phyloP scores from a whole-genome alignment of 257 asterid genomes.

The Jacaranda mimosifolia region DNA sequence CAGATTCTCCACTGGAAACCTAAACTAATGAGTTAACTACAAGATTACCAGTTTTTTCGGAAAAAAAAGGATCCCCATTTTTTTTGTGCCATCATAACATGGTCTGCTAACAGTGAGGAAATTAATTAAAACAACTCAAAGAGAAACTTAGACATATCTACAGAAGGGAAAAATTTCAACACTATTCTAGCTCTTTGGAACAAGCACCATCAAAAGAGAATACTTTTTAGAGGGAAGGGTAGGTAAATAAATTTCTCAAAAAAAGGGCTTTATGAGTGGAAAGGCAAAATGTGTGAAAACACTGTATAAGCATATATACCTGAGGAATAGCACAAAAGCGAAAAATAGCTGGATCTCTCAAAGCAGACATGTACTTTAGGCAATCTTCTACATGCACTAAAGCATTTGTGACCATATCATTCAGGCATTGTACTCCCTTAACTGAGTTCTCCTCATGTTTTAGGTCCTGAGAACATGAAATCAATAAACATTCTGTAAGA shows the following conservation, averaged over 20 bases:
- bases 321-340: conserved; percentile 98
- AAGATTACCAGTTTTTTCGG: too few relatives aligned
- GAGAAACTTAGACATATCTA: not conserved
- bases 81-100: conserved; percentile 5
- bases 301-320: conserved; percentile 51
- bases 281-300: conserved; percentile 23
- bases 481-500: conserved; percentile 31
- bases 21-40: not conserved
- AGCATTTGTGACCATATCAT: conserved; percentile 97
- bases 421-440: conserved; percentile 93
- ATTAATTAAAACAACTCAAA: not conserved
- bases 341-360: conserved; percentile 84
- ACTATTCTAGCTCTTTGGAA: not conserved
- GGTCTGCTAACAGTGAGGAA: not conserved
- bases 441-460: conserved; percentile 82
- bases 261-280: not conserved
- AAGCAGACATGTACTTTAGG: conserved; percentile 73
- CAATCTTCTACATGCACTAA: conserved; percentile 80
- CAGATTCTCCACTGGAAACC: not conserved
- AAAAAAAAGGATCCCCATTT: too few relatives aligned
- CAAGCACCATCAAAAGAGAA: not conserved
- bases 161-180: not conserved
- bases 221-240: not conserved
- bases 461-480: conserved; percentile 68
- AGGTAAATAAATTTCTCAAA: not conserved